Evolutionary conservation across 2,329 filamentous ascomycete genomes (phyloP).

Genomic region (Ophiostoma quercus): DNA sequence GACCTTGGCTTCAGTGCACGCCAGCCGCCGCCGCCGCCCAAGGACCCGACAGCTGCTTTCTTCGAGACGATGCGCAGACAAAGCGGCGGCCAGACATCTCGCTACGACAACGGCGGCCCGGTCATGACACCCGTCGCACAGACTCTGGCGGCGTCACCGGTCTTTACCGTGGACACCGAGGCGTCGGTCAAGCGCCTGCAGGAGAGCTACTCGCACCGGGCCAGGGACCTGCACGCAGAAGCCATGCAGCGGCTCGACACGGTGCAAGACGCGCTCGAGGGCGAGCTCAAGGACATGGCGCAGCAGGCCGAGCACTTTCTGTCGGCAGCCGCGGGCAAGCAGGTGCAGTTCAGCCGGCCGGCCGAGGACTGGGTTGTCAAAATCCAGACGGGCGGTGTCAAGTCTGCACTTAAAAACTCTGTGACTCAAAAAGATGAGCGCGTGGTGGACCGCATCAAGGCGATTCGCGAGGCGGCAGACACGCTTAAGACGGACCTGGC

Average conservation of each 20-base stretch:
- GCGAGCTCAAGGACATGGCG: constrained; percentile 17
- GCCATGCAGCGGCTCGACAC: constrained; percentile 22
- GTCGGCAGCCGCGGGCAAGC: not conserved
- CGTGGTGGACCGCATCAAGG: constrained; percentile 23
- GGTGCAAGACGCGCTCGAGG: constrained; percentile 20
- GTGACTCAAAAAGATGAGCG: constrained; percentile 22
- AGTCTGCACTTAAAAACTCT: not conserved
- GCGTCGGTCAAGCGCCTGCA: constrained; percentile 13
- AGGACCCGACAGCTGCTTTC: constrained; percentile 24
- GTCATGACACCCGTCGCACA: constrained; percentile 9
- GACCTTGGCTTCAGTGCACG: not conserved
- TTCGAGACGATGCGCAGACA: constrained; percentile 25
- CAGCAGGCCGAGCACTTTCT: constrained; percentile 21
- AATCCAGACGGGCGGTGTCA: constrained; percentile 19
- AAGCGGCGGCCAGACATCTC: not conserved
- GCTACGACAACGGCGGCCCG: not conserved
- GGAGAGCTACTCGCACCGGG: constrained; percentile 26
- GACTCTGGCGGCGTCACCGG: not conserved
- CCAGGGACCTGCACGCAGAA: constrained; percentile 23
- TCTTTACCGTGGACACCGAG: not conserved
- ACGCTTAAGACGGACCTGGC: constrained; percentile 25
- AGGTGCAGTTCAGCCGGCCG: constrained; percentile 21
- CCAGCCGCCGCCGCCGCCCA: not conserved
- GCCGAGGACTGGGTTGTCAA: constrained; percentile 23
- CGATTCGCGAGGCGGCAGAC: constrained; percentile 18